Base-by-base conservation (phyloP, 2,329 filamentous ascomycete genomes). In the Fusarium pilosicola region DNA sequence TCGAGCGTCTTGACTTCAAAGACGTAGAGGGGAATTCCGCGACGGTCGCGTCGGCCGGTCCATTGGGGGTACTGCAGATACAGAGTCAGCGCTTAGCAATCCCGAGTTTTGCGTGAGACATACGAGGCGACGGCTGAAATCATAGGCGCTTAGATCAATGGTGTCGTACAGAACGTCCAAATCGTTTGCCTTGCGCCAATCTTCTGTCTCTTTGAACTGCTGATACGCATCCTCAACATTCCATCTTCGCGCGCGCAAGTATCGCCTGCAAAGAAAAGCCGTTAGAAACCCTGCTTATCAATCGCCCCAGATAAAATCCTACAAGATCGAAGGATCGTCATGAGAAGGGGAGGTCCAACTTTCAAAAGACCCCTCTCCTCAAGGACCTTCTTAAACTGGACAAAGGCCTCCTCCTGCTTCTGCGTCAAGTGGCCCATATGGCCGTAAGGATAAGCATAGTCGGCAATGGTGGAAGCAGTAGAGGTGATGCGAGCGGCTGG, bases 21-120 rank as follows among this genome's bases (percentile, higher is more conserved):
- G 69, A 98, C 89, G 83, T 96, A 98, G 76, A 98, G 88, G 13
- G 96, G 96, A 71, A 97, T 97, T 75, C 96, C 96, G 76, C 95
- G 93, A 76, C 91, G 93, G 84, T 98, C 96, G 76, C 95, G 90
- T 74, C 95, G 93, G 62, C 96, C 96, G 26, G 94, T 97, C 93
- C 95, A 98, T 90, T 97, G 94, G 30, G 95, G 95, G 80, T 97
- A 97, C 93, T 95, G 78, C 17, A 48, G 30, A n/a, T 15, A 41
- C 45, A 44, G 4, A 17, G 62, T 73, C 49, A 76, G 64, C 48
- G 65, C 38, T 22, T 24, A 18, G n/a, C 52, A 24, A 26, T 15
- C 7, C 49, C 34, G 52, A 38, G 7, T 4, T 24, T 36, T 39
- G 22, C 34, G 46, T 45, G 42, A 26, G 36, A 38, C 75, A 26